Base-by-base conservation (phyloP, 345 rosid genomes). In the Populus davidiana region DNA sequence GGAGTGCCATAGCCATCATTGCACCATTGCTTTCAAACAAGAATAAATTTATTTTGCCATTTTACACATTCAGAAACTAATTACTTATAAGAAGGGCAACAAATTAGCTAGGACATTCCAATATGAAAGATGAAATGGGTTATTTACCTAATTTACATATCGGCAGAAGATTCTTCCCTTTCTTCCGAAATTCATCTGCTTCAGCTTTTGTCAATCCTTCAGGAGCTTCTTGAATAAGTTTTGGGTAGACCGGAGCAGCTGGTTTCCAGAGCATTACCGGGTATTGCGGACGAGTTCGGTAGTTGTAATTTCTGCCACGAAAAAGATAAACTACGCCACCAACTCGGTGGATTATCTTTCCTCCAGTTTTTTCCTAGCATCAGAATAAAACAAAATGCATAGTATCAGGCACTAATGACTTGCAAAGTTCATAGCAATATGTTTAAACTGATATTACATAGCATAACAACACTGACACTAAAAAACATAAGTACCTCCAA, bases 201-300 rank as follows among this genome's bases (percentile, higher is more conserved):
- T 95, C 96, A 4, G 78, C 84, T 83, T 87, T 83, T 10, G 97
- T 90, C 85, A 95, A 84, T 72, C 97, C 98, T 84, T 90, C 91
- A 39, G 97, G 98, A 82, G 92, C 86, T 78, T 93, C 94, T 82
- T 92, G 97, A 74, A 95, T 93, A 44, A 95, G 98, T 81, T 93
- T 93, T 9, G 97, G 98, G 83, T 93, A 95, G 69, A 95, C 97
- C 12, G 99, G 98, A 86, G 99, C 83, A 77, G 99, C 98, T 56
- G 99, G 99, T 81, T 95, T 93, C 99, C 98, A 95, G 38, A 93
- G 86, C 99, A 93, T 95, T 81, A 93, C 71, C 0, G 98, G 99
- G 64, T 89, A 91, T 76, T 86, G 91, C 0, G 96, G 96, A 82
- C 96, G 97, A 80, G 91, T 86, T 10, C 88, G 86, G 82, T 90